These are phyloP conservation scores for Mimosa bimucronata DNA, from an alignment of 306 rosid genomes.

Conservation along the genomic window DNA sequence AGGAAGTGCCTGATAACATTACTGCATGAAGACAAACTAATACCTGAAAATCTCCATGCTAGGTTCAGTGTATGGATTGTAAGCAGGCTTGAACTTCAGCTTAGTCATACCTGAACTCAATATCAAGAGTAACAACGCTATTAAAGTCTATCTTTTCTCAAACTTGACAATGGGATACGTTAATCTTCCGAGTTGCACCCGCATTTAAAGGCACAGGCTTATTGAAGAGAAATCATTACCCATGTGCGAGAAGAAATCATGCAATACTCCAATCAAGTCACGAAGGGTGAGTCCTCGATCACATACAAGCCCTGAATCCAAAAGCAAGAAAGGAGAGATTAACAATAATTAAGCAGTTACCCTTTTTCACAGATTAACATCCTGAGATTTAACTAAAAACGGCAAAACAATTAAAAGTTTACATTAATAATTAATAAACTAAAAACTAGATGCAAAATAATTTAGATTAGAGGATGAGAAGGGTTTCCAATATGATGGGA, in stretches of 20 bases:
- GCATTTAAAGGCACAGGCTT: background rate
- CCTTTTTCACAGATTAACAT: background rate
- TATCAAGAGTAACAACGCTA: conserved; percentile 3
- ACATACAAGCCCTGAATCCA: conserved; percentile 79
- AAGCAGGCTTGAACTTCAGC: conserved; percentile 90
- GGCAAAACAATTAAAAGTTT: background rate
- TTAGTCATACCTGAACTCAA: conserved; percentile 77
- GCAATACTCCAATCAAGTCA: conserved; percentile 82
- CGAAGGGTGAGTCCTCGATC: conserved; percentile 88
- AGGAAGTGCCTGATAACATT: conserved; percentile 27
- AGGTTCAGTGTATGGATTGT: conserved; percentile 96
- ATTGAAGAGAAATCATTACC: conserved; percentile 53
- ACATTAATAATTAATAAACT: background rate
- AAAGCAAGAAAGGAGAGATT: conserved; percentile 4
- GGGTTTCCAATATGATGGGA: background rate
- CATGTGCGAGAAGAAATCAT: conserved; percentile 86
- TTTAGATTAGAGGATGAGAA: background rate
- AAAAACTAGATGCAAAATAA: background rate
- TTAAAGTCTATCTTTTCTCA: background rate
- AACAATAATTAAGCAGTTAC: background rate
- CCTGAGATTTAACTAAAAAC: background rate
- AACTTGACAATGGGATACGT: conserved; percentile 1
- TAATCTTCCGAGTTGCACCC: background rate
- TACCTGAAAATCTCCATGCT: conserved; percentile 99
- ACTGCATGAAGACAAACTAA: conserved; percentile 2